Conservation (phyloP, 2,329 filamentous ascomycete species). For the Verticillium albo-atrum region DNA sequence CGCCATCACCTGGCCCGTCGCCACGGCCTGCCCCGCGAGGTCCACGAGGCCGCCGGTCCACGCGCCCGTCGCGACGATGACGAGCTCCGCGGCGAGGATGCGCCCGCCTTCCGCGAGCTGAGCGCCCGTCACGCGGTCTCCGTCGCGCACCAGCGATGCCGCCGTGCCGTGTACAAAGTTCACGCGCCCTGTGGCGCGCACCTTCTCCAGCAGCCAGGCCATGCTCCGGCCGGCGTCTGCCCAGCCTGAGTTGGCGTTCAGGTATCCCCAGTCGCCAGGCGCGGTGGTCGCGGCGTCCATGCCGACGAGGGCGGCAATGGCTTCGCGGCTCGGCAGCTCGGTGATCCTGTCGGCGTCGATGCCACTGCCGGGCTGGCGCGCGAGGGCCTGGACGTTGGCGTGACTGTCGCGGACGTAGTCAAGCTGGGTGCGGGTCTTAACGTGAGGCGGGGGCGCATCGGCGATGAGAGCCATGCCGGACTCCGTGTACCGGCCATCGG, state of each 20-base stretch:
- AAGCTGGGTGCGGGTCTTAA: constrained; percentile 40
- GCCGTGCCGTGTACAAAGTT: constrained; percentile 49
- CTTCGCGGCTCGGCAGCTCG: constrained; percentile 37
- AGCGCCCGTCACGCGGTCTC: constrained; percentile 39
- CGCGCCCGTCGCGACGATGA: constrained; percentile 78
- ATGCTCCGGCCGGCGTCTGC: constrained; percentile 71
- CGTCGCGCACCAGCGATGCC: constrained; percentile 28
- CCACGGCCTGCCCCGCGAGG: constrained; percentile 68
- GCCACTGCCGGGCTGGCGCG: constrained; percentile 31
- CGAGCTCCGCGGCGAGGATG: constrained; percentile 60
- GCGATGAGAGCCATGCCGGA: constrained; percentile 63
- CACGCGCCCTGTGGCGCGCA: constrained; percentile 51
- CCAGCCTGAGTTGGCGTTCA: constrained; percentile 75
- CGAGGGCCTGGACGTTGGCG: constrained; percentile 54
- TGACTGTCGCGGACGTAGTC: constrained; percentile 56
- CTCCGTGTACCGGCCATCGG: constrained; percentile 65
- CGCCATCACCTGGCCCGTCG: constrained; percentile 76
- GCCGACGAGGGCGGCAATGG: constrained; percentile 31
- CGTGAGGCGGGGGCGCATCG: constrained; percentile 16
- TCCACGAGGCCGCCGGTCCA: constrained; percentile 81
- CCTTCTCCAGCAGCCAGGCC: constrained; percentile 54
- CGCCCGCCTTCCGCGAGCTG: constrained; percentile 41
- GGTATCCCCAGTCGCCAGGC: constrained; percentile 64
- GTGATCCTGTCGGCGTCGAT: constrained; percentile 32
- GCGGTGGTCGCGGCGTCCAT: constrained; percentile 35